phyloP scores from a whole-genome alignment of 257 asterid genomes.

The Fraxinus pennsylvanica region DNA sequence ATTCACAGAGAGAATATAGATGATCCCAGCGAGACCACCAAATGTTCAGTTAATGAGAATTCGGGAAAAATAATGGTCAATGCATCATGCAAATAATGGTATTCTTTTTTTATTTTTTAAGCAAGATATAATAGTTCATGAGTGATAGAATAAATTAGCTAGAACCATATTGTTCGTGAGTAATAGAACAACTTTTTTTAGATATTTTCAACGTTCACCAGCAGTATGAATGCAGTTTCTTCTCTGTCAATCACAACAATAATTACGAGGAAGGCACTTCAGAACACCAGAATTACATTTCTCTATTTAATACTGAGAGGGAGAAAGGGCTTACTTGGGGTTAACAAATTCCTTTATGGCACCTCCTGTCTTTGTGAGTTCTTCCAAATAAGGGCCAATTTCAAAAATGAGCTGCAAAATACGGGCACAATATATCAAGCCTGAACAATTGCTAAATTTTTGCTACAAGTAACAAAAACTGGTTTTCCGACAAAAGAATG shows the following conservation, averaged over 20 bases:
- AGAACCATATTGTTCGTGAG: not conserved
- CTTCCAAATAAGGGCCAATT: constrained; percentile 86
- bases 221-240: not conserved
- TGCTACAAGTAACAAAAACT: not conserved
- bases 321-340: constrained; percentile 71
- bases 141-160: not conserved
- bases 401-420: constrained; percentile 78
- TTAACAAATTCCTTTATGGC: constrained; percentile 92
- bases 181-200: no score
- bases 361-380: constrained; percentile 92
- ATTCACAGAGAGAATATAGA: constrained; percentile 26
- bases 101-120: not conserved
- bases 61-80: not conserved
- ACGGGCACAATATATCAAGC: constrained; percentile 17
- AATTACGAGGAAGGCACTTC: not conserved
- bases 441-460: constrained; percentile 11
- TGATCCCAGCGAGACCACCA: not conserved
- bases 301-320: constrained; percentile 13
- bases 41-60: not conserved
- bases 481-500: constrained; percentile 15
- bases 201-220: not conserved
- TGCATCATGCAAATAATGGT: not conserved
- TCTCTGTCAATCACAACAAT: not conserved
- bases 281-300: not conserved
- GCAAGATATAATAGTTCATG: not conserved